Evolutionary conservation across 148 eudicot species (phyloP).

Genomic region (Camellia granthamiana): DNA sequence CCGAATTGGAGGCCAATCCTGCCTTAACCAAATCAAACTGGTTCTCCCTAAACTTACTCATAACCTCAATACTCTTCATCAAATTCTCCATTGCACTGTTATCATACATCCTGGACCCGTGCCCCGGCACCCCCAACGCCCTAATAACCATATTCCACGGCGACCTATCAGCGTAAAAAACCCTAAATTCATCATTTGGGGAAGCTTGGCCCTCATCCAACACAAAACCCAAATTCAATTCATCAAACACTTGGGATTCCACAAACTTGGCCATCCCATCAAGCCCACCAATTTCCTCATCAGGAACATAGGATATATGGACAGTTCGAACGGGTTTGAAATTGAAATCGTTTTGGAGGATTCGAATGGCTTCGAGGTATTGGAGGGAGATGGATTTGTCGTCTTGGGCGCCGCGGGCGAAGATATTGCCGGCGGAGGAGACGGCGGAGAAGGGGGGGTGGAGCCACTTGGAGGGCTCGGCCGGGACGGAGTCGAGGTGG

Average conservation of each 20-base stretch:
- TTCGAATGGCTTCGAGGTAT: constrained; percentile 71
- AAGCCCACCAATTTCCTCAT: constrained; percentile 81
- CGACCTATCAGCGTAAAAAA: constrained; percentile 72
- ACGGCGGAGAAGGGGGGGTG: constrained; percentile 66
- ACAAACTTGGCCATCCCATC: constrained; percentile 65
- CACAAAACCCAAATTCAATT: constrained; percentile 64
- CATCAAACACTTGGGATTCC: constrained; percentile 46
- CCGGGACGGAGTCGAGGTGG: constrained; percentile 93
- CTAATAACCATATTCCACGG: constrained; percentile 77
- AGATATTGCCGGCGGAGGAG: constrained; percentile 62
- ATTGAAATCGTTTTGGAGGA: constrained; percentile 19
- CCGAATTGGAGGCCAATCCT: constrained; percentile 57
- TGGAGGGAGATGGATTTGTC: constrained; percentile 80
- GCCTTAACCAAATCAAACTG: constrained; percentile 76
- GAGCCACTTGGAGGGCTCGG: constrained; percentile 68
- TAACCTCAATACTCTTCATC: constrained; percentile 74
- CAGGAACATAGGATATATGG: constrained; percentile 66
- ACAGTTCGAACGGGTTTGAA: constrained; percentile 50
- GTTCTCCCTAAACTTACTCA: constrained; percentile 58
- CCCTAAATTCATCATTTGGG: constrained; percentile 59
- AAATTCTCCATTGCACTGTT: constrained; percentile 74
- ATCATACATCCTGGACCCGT: constrained; percentile 81
- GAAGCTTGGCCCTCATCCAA: constrained; percentile 92
- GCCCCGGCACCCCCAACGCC: constrained; percentile 69
- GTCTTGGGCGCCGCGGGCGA: constrained; percentile 84